Conservation (phyloP, 495 filamentous ascomycete species). For the Penicillium flavigenum region DNA sequence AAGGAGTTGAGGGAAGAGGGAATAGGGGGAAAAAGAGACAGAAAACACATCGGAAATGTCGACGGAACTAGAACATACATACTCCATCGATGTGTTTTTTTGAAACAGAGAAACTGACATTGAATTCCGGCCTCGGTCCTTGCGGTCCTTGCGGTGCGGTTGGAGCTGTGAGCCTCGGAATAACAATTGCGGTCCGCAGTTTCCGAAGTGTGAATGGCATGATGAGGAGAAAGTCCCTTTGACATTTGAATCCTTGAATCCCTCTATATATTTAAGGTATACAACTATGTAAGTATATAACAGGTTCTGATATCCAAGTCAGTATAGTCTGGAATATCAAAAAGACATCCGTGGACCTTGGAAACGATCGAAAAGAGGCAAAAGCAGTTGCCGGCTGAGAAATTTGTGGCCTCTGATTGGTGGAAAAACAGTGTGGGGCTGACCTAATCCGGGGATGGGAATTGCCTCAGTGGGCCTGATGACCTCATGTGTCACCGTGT, state of each 20-base stretch:
- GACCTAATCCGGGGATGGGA: slow-evolving; percentile 21
- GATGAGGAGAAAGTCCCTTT: background rate
- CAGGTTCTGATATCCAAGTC: background rate
- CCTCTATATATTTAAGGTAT: background rate
- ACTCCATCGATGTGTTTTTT: no score
- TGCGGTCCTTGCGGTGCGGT: no score
- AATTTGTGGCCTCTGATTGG: slow-evolving; percentile 19
- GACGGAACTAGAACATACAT: background rate
- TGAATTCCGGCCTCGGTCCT: slow-evolving; percentile 5
- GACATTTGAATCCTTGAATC: background rate
- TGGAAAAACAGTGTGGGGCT: slow-evolving; percentile 2
- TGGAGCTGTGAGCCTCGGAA: slow-evolving; percentile 5
- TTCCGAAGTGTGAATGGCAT: slow-evolving; percentile 3
- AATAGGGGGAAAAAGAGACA: background rate
- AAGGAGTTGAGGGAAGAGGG: background rate
- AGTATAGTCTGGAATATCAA: background rate
- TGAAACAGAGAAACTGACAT: background rate
- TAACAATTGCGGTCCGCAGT: slow-evolving; percentile 6
- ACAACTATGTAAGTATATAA: background rate
- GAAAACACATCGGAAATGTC: slow-evolving; percentile 1
- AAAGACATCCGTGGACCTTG: no score
- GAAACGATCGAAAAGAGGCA: slow-evolving; percentile 1
- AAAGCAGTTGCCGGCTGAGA: slow-evolving; percentile 25
- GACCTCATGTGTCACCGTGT: slow-evolving; percentile 18
- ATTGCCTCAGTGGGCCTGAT: slow-evolving; percentile 14